Base-by-base conservation (phyloP, 345 rosid genomes). In the Eucalyptus guilfoylei region DNA sequence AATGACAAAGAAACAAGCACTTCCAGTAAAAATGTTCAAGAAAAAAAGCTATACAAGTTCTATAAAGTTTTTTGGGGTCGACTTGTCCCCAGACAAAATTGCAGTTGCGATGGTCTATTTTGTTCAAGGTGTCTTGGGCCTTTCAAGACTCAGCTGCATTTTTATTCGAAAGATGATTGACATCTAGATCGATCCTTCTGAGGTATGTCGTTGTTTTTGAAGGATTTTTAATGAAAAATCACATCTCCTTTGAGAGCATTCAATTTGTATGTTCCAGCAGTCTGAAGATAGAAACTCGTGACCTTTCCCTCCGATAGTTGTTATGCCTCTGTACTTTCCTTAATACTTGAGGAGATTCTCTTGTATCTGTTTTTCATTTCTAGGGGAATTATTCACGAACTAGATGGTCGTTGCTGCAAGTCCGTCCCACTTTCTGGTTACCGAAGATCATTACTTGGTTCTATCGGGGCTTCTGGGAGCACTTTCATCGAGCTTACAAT, bases 71-170 rank as follows among this genome's bases (percentile, higher is more conserved):
- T 94, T 92, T 62, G 98, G 98, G 14, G 99, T 97, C 45, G 98
- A 96, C 12, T 92, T 97, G 88, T 95, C 98, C 21, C 98, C 99
- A 6, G 98, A 97, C 72, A 96, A 94, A 92, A 88, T 95, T n/a
- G 99, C 99, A 10, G 98, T 97, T 86, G 96, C 98, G 21, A 96
- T 97, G 98, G 99, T 97, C 30, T 97, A 97, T 90, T 95, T 97
- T 91, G 99, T 97, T 92, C 99, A 96, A 94, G 99, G 99, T 90
- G 99, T 89, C 93, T 97, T 91, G 47, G 98, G 99, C 76, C 97
- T 97, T 60, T 90, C 99, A 1, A 94, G 99, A 90, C 99, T 97
- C 24, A 98, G 99, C 98, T 96, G 90, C 94, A 93, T 91, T 97
- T 95, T 91, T 97, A 95, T 92, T 87, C 95, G 49, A 97, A 97